Evolutionary conservation across 2,329 filamentous ascomycete genomes (phyloP).

Genomic region (Xylaria sp.): DNA sequence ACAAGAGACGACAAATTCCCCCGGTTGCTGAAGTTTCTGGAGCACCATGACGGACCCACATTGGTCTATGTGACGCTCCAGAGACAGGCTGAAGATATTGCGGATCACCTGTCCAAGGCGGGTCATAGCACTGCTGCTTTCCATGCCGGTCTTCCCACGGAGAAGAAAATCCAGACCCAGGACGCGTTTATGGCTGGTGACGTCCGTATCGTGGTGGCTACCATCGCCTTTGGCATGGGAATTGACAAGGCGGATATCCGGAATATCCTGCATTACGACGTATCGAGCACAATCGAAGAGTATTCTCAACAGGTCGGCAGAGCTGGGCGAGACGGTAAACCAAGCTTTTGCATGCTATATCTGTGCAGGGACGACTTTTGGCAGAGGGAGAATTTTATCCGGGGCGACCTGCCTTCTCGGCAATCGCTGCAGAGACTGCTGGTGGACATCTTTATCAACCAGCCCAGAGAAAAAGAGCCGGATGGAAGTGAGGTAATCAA

Average conservation of each 20-base stretch:
- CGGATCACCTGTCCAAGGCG: constrained; percentile 49
- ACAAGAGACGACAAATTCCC: constrained; percentile 58
- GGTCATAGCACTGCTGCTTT: constrained; percentile 58
- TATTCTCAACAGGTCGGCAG: constrained; percentile 68
- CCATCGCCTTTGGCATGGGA: constrained; percentile 69
- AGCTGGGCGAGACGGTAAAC: constrained; percentile 63
- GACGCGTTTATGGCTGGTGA: constrained; percentile 61
- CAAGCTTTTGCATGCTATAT: constrained; percentile 67
- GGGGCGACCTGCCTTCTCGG: constrained; percentile 66
- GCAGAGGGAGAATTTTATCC: constrained; percentile 67
- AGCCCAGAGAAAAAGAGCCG: constrained; percentile 45
- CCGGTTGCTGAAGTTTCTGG: constrained; percentile 59
- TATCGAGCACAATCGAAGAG: constrained; percentile 63
- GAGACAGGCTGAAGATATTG: constrained; percentile 60
- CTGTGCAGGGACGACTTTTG: constrained; percentile 67
- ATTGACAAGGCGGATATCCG: constrained; percentile 67
- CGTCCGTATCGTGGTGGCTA: constrained; percentile 61
- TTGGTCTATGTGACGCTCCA: constrained; percentile 71
- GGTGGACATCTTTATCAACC: constrained; percentile 63
- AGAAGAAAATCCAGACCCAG: constrained; percentile 58
- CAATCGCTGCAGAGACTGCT: constrained; percentile 60
- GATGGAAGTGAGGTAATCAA: constrained; percentile 57
- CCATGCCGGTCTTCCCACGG: constrained; percentile 61
- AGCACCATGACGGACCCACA: constrained; percentile 61
- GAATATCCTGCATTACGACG: constrained; percentile 63